Evolutionary conservation across 2,329 filamentous ascomycete species (phyloP).

Genomic region (Xylaria polymorpha): DNA sequence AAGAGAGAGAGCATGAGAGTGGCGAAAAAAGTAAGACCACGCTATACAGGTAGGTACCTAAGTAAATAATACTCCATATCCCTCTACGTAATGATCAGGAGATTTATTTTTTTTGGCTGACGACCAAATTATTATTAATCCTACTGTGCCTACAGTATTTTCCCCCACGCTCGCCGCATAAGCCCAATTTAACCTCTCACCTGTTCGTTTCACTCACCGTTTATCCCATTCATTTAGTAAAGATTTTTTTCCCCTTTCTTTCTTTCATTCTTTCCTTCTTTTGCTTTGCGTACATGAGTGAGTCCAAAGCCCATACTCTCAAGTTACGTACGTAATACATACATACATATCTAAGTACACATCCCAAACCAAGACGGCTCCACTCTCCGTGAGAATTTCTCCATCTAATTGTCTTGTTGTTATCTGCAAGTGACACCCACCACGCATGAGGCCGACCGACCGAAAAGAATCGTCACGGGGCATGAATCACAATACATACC

Average conservation of each 20-base stretch:
- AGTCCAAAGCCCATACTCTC: neutral
- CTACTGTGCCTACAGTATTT: neutral
- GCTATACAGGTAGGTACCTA: neutral
- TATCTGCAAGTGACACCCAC: constrained; percentile 2
- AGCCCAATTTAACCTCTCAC: neutral
- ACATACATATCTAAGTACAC: neutral
- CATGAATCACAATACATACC: neutral
- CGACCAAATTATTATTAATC: constrained; percentile 2
- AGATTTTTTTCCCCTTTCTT: neutral
- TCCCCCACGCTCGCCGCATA: constrained; percentile 17
- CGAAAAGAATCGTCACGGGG: neutral
- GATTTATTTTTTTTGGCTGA: neutral
- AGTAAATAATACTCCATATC: neutral
- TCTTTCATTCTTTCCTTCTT: neutral
- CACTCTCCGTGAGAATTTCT: neutral
- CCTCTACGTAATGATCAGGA: neutral
- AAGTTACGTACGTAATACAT: neutral
- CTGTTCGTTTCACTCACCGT: neutral
- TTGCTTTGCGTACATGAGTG: neutral
- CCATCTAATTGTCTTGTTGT: neutral
- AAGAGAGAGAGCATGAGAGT: neutral
- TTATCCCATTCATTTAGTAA: neutral
- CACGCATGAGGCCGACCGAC: neutral
- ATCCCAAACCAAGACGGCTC: neutral
- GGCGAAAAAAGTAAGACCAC: constrained; percentile 4